Evolutionary conservation across 1,139 yeast species (phyloP), one percentile per base, ranked within the genome.

Genomic region (Candida tetrigidarum): DNA sequence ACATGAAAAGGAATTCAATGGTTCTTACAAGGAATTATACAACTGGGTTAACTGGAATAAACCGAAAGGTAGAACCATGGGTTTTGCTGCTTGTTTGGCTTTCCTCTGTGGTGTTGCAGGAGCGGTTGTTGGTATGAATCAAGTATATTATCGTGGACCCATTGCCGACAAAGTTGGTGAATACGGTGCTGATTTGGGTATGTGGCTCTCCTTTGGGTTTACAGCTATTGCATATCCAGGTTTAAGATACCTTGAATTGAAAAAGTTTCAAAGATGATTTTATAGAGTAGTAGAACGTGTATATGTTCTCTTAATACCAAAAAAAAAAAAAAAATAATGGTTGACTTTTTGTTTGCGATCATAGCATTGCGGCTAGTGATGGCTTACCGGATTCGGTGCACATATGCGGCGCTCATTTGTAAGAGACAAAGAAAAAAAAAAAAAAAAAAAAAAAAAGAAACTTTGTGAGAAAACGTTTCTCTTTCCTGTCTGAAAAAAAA

Each of bases 1-100:
- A 10, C 9, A 22, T 2, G 25, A 7, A 7, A 22, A 22, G 25
- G 25, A 22, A 10, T 22, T 22, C 9, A 10, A 22, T 7, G 25
- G 9, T 10, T 7, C 9, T 89, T 15, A 12, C 41, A 22, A 22
- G 9, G 9, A 22, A 10, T 10, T 7, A 7, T 22, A 22, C 9
- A 22, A 22, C 9, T 22, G 6, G 9, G 9, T 7, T 10, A 22
- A 7, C 25, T 22, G 25, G 25, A 22, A 22, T 10, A 10, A 22
- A 7, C 6, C 9, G 9, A 22, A 7, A 10, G 9, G 9, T 7
- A 7, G 6, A 10, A 22, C 25, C 9, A 7, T 7, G 25, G 25
- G 25, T 22, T 22, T 7, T 22, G 25, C 25, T 7, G 25, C 25
- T 10, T 7, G 9, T 7, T 7, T 10, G 25, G 6, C 25, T 7